These are phyloP conservation scores for Solanum clarkiae DNA, from an alignment of 257 asterid genomes.

Conservation along the genomic window DNA sequence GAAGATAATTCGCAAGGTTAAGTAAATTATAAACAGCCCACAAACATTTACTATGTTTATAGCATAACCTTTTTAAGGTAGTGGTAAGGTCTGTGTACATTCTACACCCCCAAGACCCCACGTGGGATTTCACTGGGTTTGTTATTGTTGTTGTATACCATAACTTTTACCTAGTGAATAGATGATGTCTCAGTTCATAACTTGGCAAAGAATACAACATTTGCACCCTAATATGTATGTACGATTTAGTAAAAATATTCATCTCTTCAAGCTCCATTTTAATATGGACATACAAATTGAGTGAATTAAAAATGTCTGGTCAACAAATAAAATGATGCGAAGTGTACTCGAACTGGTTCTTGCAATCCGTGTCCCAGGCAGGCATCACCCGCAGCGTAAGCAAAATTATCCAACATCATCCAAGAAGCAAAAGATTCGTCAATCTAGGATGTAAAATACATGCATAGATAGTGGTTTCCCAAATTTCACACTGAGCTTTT, in stretches of 20 bases:
- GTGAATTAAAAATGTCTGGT: neutral
- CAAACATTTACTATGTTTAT: neutral
- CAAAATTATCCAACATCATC: neutral
- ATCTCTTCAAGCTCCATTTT: neutral
- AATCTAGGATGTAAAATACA: neutral
- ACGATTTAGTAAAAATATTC: neutral
- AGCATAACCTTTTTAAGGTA: neutral
- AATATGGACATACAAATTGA: neutral
- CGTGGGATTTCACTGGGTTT: too few relatives aligned
- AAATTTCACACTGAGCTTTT: neutral
- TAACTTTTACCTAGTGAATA: neutral
- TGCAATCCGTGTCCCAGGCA: neutral
- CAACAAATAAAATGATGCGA: neutral
- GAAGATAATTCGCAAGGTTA: neutral
- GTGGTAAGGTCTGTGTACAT: too few relatives aligned
- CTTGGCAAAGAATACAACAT: neutral
- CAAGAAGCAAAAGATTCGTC: neutral
- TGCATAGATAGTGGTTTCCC: neutral
- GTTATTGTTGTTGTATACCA: neutral
- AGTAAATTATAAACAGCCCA: neutral
- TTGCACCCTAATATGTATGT: neutral
- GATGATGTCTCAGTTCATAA: neutral
- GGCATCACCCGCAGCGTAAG: neutral
- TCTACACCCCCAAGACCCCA: too few relatives aligned
- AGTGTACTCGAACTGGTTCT: neutral